Percentiles rank a stretch among this genome's conserved stretches.
Evolutionary conservation across 257 asterid genomes (phyloP).

Genomic region (Lithospermum erythrorhizon): DNA sequence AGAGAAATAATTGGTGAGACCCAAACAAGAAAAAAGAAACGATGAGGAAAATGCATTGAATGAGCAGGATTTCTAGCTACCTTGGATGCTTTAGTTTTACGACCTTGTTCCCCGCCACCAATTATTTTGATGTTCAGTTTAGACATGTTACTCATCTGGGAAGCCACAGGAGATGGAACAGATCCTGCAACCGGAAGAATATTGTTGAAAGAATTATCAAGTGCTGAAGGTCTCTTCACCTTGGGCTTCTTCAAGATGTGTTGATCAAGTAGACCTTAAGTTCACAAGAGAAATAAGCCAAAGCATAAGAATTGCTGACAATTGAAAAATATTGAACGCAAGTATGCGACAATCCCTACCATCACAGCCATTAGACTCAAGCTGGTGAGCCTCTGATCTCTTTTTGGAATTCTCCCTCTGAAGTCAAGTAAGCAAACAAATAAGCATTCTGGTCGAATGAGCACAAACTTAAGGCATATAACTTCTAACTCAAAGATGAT

Average conservation of each 20-base stretch:
- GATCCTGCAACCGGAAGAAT: conserved; percentile 47
- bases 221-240: conserved; percentile 45
- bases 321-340: conserved; percentile 10
- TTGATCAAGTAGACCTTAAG: conserved; percentile 64
- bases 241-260: conserved; percentile 67
- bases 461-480: background rate
- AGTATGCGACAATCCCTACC: conserved; percentile 30
- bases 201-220: conserved; percentile 65
- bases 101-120: conserved; percentile 77
- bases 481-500: no score
- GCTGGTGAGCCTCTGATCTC: conserved; percentile 58
- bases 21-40: background rate
- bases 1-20: conserved; percentile 10
- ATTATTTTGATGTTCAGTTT: conserved; percentile 61
- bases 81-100: conserved; percentile 69
- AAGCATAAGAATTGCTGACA: conserved; percentile 8
- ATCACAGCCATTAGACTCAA: conserved; percentile 57
- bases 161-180: conserved; percentile 75
- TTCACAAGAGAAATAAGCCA: conserved; percentile 21
- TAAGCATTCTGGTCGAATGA: conserved; percentile 2
- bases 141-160: conserved; percentile 82
- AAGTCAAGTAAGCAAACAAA: conserved; percentile 23
- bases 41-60: background rate
- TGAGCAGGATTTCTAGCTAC: conserved; percentile 26
- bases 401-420: conserved; percentile 55